These are phyloP conservation scores for Salmacisia buchloeana DNA, from an alignment of 1,284 basidiomycete genomes.

Conservation along the genomic window DNA sequence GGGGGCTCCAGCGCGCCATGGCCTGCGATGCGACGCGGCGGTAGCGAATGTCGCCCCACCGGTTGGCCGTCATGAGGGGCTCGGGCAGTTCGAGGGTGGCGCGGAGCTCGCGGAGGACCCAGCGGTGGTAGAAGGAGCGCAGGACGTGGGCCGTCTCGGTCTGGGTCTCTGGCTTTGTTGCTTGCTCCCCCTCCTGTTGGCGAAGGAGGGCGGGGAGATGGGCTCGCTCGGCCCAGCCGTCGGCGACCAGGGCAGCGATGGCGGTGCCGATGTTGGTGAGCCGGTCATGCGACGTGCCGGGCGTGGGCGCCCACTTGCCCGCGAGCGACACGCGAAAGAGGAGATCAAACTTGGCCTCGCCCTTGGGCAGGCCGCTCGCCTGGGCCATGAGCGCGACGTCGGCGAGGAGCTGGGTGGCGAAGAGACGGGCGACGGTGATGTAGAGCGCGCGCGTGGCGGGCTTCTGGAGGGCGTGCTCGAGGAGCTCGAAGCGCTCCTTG, in stretches of 20 bases:
- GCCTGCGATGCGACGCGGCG: conserved; percentile 59
- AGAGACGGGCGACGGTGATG: conserved; percentile 61
- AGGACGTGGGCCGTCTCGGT: conserved; percentile 53
- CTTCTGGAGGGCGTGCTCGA: conserved; percentile 54
- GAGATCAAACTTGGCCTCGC: conserved; percentile 51
- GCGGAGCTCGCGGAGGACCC: conserved; percentile 60
- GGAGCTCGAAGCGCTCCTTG: conserved; percentile 34
- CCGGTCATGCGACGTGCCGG: conserved; percentile 60
- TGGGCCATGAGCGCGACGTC: conserved; percentile 54
- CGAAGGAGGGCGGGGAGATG: background rate
- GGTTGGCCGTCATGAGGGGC: conserved; percentile 60
- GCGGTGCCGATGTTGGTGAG: conserved; percentile 63
- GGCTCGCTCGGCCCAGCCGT: conserved; percentile 24
- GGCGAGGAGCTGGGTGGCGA: conserved; percentile 56
- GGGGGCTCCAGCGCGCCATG: conserved; percentile 59
- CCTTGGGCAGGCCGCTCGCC: conserved; percentile 23
- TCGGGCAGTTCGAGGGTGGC: conserved; percentile 57
- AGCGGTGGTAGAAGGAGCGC: conserved; percentile 59
- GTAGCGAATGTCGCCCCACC: conserved; percentile 33
- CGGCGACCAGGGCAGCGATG: conserved; percentile 57
- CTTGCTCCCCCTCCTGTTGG: background rate
- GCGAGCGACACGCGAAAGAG: conserved; percentile 58
- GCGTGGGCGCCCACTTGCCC: conserved; percentile 66
- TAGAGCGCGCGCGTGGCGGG: conserved; percentile 59
- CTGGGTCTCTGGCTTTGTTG: background rate